phyloP scores from a whole-genome alignment of 108 stramenopile species.

The Pseudonitzschia multiseries region DNA sequence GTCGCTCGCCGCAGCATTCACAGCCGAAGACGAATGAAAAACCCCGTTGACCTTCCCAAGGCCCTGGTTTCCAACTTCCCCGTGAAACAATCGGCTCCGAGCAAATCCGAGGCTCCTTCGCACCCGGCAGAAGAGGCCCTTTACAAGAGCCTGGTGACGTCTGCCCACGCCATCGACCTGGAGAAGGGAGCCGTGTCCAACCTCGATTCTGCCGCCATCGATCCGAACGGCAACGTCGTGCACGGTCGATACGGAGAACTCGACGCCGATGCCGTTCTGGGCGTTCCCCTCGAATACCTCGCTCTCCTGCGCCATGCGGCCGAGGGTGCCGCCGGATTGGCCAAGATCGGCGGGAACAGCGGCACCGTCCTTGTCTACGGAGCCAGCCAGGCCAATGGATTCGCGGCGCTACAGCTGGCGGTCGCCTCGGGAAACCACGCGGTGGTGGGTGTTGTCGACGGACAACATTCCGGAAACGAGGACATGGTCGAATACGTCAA shows the following conservation, averaged over 20 bases:
- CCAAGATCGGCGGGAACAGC: conserved; percentile 33
- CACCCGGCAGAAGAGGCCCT: conserved; percentile 33
- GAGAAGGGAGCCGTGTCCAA: conserved; percentile 43
- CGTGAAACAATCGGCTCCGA: conserved; percentile 23
- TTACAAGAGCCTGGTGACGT: conserved; percentile 62
- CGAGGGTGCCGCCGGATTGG: conserved; percentile 76
- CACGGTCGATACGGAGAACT: conserved; percentile 77
- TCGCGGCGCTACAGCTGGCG: conserved; percentile 72
- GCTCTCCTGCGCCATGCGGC: conserved; percentile 81
- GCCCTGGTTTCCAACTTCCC: conserved; percentile 37
- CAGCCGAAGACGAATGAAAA: conserved; percentile 40
- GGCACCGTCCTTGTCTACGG: conserved; percentile 84
- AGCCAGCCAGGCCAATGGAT: conserved; percentile 67
- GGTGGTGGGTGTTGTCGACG: conserved; percentile 80
- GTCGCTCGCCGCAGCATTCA: conserved; percentile 32
- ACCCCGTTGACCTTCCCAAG: conserved; percentile 31
- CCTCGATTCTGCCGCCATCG: conserved; percentile 68
- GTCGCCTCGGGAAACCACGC: conserved; percentile 50
- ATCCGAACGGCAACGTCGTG: conserved; percentile 62
- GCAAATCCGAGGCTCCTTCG: conserved; percentile 12
- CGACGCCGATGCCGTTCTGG: conserved; percentile 35
- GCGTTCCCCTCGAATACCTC: conserved; percentile 82
- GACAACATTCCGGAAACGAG: conserved; percentile 72
- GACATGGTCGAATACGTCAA: conserved; percentile 77
- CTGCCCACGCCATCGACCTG: conserved; percentile 75